Evolutionary conservation across 1,284 basidiomycete genomes (phyloP), one percentile per base, ranked within the genome.

Genomic region (Cerioporus squamosus): DNA sequence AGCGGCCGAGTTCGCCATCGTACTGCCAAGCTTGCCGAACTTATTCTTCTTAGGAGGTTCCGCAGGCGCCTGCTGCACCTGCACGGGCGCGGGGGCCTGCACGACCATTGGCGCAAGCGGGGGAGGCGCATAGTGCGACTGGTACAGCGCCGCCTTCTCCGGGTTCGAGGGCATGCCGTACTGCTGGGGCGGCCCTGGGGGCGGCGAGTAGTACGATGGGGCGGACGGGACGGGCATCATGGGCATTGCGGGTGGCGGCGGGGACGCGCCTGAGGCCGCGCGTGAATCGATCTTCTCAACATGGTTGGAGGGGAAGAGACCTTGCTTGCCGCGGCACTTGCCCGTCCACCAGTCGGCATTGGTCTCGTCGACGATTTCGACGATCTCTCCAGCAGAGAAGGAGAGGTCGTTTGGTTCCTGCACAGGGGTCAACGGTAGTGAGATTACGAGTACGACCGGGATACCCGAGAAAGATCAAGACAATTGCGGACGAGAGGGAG

Each of bases 281-380:
- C 58, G 46, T 2, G 62, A 48, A 54, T 69, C 70, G 36, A 82
- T 65, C 66, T 80, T 83, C 72, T 86, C 82, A 40, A 87, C 85
- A 57, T 87, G 76, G 64, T 83, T 85, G 33, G 84, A 77, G 24
- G 85, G 88, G 71, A 91, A 88, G 31, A 90, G 74, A 1, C 85
- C 88, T 61, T 85, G 79, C 58, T 73, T 78, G 17, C 87, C 87
- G 36, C 81, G 78, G 53, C 77, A 66, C 51, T 73, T 75, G n/a
- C 86, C 85, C 43, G 78, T 82, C 85, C 85, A 88, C 86, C 86
- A 88, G 63, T 88, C 86, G 0, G 72, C 60, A 59, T 87, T 88
- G n/a, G 79, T 83, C 68, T 87, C 82, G 36, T 81, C 79, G 31
- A 82, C 69, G 40, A 88, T 77, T 56, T 86, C 83, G 65, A 88